Evolutionary conservation across 2,329 filamentous ascomycete species (phyloP).

Genomic region (Tolypocladium pustulatum): DNA sequence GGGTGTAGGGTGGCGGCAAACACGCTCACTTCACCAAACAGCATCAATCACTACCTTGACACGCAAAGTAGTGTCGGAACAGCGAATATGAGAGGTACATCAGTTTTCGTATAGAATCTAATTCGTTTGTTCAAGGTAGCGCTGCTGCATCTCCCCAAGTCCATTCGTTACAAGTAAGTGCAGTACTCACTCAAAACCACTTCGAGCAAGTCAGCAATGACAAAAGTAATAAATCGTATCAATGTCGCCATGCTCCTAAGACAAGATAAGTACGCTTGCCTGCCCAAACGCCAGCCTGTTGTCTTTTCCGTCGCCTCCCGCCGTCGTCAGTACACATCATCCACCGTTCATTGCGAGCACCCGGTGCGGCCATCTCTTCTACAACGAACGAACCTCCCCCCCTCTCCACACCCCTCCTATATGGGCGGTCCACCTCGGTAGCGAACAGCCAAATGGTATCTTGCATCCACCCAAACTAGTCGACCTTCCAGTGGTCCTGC

Average conservation of each 20-base stretch:
- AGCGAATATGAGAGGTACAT: background rate
- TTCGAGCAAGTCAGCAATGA: conserved; percentile 4
- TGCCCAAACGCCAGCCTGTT: conserved; percentile 18
- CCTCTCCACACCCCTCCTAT: background rate
- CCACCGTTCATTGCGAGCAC: background rate
- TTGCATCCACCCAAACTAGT: conserved; percentile 40
- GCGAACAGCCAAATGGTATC: background rate
- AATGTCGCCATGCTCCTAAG: conserved; percentile 21
- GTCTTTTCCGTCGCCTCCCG: background rate
- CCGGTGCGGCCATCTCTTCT: background rate
- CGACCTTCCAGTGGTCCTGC: conserved; percentile 90
- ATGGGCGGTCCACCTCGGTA: background rate
- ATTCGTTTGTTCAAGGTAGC: background rate
- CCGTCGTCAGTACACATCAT: background rate
- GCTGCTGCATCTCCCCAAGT: background rate
- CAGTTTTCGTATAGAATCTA: no score
- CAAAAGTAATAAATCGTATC: conserved; percentile 14
- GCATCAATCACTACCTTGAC: background rate
- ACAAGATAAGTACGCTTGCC: conserved; percentile 14
- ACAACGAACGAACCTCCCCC: background rate
- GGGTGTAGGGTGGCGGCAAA: background rate
- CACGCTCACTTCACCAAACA: background rate
- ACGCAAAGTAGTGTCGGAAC: background rate
- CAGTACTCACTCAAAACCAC: background rate
- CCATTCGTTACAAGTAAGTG: background rate